Conservation (phyloP, 352 stramenopile species). For the Globisporangium parvum region DNA sequence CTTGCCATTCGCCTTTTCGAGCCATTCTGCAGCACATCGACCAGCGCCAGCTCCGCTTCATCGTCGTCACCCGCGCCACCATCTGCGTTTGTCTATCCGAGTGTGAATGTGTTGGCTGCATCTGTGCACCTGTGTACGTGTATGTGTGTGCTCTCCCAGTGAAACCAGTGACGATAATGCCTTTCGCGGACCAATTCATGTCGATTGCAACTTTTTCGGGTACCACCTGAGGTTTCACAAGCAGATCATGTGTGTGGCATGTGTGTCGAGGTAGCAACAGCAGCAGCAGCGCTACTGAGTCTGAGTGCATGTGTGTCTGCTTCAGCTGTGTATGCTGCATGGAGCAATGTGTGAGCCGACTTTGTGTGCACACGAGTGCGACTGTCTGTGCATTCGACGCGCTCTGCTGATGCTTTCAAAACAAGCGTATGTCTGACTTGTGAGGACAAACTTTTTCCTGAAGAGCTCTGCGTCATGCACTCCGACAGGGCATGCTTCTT, state of each 20-base stretch:
- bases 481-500: neutral
- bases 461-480: slow-evolving; percentile 23
- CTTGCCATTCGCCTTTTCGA: too few relatives aligned
- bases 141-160: neutral
- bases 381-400: slow-evolving; percentile 8
- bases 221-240: slow-evolving; percentile 79
- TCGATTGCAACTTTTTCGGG: slow-evolving; percentile 89
- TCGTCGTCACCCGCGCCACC: too few relatives aligned
- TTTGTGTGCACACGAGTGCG: neutral
- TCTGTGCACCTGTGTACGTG: neutral
- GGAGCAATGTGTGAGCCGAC: too few relatives aligned
- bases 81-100: neutral
- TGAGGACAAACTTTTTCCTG: slow-evolving; percentile 60
- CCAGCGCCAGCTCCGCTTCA: too few relatives aligned
- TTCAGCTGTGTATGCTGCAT: too few relatives aligned
- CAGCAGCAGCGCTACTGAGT: neutral
- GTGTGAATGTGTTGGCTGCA: neutral
- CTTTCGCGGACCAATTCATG: slow-evolving; percentile 85
- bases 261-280: neutral
- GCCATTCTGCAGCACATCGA: too few relatives aligned
- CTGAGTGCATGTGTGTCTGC: slow-evolving; percentile 5
- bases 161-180: slow-evolving; percentile 73
- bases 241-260: slow-evolving; percentile 6
- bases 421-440: slow-evolving; percentile 88
- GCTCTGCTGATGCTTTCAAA: slow-evolving; percentile 65